Evolutionary conservation across 75 land plant species (phyloP).

Genomic region (Picea glauca): DNA sequence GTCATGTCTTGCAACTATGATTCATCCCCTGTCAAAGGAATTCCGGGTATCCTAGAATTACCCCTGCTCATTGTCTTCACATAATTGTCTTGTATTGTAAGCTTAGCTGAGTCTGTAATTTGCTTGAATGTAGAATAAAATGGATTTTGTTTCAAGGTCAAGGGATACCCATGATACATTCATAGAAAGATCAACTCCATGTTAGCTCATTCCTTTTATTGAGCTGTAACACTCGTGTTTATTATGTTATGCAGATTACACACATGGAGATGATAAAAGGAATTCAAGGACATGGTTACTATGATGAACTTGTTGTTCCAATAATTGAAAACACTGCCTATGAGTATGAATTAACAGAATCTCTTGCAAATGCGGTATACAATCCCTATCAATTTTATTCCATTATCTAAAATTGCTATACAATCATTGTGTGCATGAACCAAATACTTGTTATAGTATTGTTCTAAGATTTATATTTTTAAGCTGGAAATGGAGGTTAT

Average conservation of each 20-base stretch:
- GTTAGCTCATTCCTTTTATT: conserved; percentile 8
- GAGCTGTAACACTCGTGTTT: not conserved
- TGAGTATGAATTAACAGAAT: conserved; percentile 92
- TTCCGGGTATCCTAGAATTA: conserved; percentile 58
- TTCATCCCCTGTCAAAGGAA: conserved; percentile 78
- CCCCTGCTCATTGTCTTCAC: not conserved
- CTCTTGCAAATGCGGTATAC: conserved; percentile 88
- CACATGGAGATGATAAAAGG: conserved; percentile 99
- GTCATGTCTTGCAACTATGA: conserved; percentile 90
- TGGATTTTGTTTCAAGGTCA: not conserved
- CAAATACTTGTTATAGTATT: not conserved
- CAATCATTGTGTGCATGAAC: not conserved
- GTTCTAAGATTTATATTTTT: not conserved
- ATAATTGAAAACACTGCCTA: conserved; percentile 96
- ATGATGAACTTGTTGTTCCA: conserved; percentile 98
- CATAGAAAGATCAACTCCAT: not conserved
- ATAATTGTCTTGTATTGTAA: not conserved
- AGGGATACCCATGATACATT: not conserved
- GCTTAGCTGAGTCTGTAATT: not conserved
- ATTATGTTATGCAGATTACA: conserved; percentile 61
- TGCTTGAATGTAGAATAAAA: not conserved
- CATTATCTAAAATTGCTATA: not conserved
- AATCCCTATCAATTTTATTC: too few relatives aligned
- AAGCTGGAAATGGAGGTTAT: not conserved
- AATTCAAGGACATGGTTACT: conserved; percentile 95